These are phyloP conservation scores for Salix purpurea DNA, from an alignment of 345 rosid species.

Conservation along the genomic window DNA sequence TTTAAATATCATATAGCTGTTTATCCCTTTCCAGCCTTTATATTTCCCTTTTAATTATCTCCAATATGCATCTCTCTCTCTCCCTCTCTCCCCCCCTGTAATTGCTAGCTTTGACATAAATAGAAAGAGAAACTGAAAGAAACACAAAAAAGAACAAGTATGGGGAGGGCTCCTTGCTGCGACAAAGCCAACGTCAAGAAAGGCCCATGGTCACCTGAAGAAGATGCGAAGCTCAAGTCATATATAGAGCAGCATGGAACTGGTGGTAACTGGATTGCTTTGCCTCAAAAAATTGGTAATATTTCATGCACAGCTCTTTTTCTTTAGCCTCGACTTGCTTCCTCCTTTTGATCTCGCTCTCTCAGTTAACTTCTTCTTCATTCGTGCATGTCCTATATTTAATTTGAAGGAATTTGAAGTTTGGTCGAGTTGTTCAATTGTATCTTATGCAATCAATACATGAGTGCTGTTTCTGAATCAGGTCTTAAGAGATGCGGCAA, in stretches of 20 bases:
- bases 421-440: too few species aligned
- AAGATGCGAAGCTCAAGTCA: conserved; percentile 34
- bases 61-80: too few species aligned
- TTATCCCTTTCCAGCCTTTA: conserved; percentile 14
- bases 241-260: conserved; percentile 30
- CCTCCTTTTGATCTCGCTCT: neutral
- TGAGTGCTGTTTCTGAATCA: neutral
- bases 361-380: neutral
- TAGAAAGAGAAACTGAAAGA: conserved; percentile 16
- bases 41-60: conserved; percentile 10
- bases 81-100: neutral
- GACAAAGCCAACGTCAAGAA: conserved; percentile 34
- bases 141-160: conserved; percentile 9
- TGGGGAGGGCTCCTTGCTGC: conserved; percentile 39
- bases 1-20: conserved; percentile 19
- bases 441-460: neutral
- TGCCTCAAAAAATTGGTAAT: conserved; percentile 32
- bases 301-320: neutral
- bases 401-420: too few species aligned
- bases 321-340: neutral
- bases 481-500: conserved; percentile 36
- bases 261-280: conserved; percentile 39
- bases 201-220: conserved; percentile 40
- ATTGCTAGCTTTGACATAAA: neutral
- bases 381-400: too few species aligned